phyloP scores from a whole-genome alignment of 2,329 filamentous ascomycete species.

The Torrubiella hemipterigena region DNA sequence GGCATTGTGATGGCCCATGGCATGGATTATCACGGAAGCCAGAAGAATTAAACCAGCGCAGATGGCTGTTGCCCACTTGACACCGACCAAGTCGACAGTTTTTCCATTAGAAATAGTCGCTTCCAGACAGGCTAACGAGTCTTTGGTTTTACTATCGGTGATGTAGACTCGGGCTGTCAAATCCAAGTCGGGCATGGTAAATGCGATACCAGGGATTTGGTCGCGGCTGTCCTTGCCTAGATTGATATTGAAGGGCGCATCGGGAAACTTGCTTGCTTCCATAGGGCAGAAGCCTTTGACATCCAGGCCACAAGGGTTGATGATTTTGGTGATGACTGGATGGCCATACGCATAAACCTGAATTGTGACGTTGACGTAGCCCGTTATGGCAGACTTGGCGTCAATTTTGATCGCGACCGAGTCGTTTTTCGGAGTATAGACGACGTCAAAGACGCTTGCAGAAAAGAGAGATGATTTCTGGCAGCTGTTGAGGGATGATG shows the following conservation, averaged over 20 bases:
- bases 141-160: slow-evolving; percentile 49
- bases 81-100: slow-evolving; percentile 77
- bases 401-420: slow-evolving; percentile 63
- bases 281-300: slow-evolving; percentile 80
- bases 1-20: slow-evolving; percentile 84
- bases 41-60: slow-evolving; percentile 76
- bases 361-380: slow-evolving; percentile 69
- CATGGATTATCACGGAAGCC: slow-evolving; percentile 80
- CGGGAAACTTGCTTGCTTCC: slow-evolving; percentile 70
- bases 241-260: slow-evolving; percentile 57
- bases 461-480: slow-evolving; percentile 76
- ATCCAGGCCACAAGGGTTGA: slow-evolving; percentile 65
- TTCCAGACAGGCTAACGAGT: slow-evolving; percentile 73
- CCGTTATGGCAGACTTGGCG: slow-evolving; percentile 71
- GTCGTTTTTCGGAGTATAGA: slow-evolving; percentile 64
- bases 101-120: slow-evolving; percentile 82
- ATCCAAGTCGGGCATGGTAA: slow-evolving; percentile 83
- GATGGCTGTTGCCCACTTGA: slow-evolving; percentile 81
- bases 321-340: slow-evolving; percentile 48
- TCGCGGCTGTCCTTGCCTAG: slow-evolving; percentile 45
- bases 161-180: slow-evolving; percentile 73
- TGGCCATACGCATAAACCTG: slow-evolving; percentile 75
- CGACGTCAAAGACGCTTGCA: slow-evolving; percentile 78
- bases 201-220: slow-evolving; percentile 72
- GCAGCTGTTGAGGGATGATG: slow-evolving; percentile 75